Percentiles rank a stretch among this genome's conserved stretches.
phyloP scores from a whole-genome alignment of 352 stramenopile species.

The Pythium brachiatum region DNA sequence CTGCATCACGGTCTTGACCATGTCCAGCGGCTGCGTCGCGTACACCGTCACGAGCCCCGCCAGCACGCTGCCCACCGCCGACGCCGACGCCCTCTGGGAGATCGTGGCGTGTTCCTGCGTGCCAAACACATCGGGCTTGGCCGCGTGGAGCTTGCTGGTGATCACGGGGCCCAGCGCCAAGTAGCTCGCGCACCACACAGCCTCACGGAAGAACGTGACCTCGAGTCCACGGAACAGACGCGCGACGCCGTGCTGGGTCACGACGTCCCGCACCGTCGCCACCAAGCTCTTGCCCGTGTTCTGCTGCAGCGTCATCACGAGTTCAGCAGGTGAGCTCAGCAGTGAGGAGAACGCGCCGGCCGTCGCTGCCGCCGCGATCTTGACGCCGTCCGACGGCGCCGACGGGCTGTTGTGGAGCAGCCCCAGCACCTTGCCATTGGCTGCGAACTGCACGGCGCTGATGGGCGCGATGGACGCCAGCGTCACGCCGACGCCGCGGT shows the following conservation, averaged over 20 bases:
- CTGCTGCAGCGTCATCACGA: conserved; percentile 88
- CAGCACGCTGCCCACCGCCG: conserved; percentile 59
- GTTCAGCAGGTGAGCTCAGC: conserved; percentile 68
- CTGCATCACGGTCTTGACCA: conserved; percentile 85
- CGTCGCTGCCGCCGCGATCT: conserved; percentile 60
- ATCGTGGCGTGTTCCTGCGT: conserved; percentile 40
- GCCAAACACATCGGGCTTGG: conserved; percentile 57
- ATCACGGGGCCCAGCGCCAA: conserved; percentile 73
- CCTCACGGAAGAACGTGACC: conserved; percentile 61
- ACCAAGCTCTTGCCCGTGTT: conserved; percentile 72
- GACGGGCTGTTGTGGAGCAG: conserved; percentile 35
- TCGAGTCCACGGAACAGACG: conserved; percentile 63
- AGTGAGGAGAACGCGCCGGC: conserved; percentile 60
- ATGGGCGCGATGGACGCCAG: conserved; percentile 77
- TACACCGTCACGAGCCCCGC: conserved; percentile 73
- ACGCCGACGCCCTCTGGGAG: conserved; percentile 63
- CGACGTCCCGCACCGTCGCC: conserved; percentile 56
- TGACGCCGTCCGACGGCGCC: conserved; percentile 40
- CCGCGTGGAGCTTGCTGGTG: conserved; percentile 55
- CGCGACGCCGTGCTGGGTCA: conserved; percentile 37
- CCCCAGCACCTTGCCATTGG: conserved; percentile 61
- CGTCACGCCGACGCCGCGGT: conserved; percentile 76
- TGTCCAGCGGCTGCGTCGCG: conserved; percentile 79
- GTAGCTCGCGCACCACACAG: conserved; percentile 76
- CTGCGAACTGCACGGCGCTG: conserved; percentile 76